Evolutionary conservation across 169 alveolate species (phyloP), one percentile per base, ranked within the genome.

Genomic region (Ichthyophthirius multifiliis): DNA sequence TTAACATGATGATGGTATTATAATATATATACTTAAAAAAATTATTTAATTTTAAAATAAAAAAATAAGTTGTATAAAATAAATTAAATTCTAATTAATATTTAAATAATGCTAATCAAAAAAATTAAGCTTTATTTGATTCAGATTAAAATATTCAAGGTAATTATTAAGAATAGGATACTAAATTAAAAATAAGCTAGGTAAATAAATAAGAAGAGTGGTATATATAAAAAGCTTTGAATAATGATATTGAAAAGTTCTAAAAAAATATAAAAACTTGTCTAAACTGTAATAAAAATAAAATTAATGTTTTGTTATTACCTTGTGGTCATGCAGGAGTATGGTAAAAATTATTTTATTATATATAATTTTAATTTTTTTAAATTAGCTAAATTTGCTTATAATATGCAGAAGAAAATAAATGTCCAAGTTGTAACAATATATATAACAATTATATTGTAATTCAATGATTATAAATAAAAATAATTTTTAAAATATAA

Each of bases 301-400:
- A 39, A 32, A 64, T 78, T 3, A 64, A 78, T 43, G 16, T 67
- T n/a, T 67, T 78, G 7, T 78, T 78, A 64, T 64, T 78, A 34
- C 84, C 84, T 43, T 78, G 84, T 64, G 84, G 84, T 10, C 84
- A 78, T 65, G 84, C 84, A n/a, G 67, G 84, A 37, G 30, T 43
- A 35, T 78, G 84, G 71, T 55, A 55, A 47, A 20, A 12, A 16
- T 9, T 13, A 7, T 0, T 16, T n/a, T 9, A 12, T 2, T 16
- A 3, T 13, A 12, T 46, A 12, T 1, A 16, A 16, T n/a, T 6
- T 16, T 10, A 55, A 3, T 12, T 4, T 55, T 55, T 55, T 55
- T 20, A 27, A 27, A 55, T 41, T 3, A 55, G 71, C 39, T 55
- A 55, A 55, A 15, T 20, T 20, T 55, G 71, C 18, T 27, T 39